These are phyloP conservation scores for Fusarium pininemorale DNA, from an alignment of 2,329 filamentous ascomycete genomes.

Conservation along the genomic window DNA sequence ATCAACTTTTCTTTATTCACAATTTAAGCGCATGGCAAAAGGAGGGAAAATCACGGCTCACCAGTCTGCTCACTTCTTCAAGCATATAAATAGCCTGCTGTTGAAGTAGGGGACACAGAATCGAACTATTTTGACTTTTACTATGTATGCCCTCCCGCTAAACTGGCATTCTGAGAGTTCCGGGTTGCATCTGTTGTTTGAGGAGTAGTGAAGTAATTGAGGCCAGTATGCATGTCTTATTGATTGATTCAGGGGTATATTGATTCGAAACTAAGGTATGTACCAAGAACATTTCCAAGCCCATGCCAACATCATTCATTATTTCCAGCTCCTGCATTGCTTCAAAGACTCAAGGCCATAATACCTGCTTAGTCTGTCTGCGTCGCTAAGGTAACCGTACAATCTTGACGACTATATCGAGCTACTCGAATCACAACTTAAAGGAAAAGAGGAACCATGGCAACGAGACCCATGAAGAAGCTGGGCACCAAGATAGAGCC, in stretches of 20 bases:
- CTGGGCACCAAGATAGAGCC: slow-evolving; percentile 32
- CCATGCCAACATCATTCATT: slow-evolving; percentile 11
- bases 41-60: slow-evolving; percentile 20
- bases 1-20: slow-evolving; percentile 29
- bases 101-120: slow-evolving; percentile 18
- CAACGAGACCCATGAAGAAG: slow-evolving; percentile 37
- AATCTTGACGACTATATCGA: background rate
- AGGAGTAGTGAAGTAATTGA: background rate
- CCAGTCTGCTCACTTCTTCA: slow-evolving; percentile 1
- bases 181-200: background rate
- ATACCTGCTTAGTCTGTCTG: background rate
- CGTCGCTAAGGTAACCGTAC: background rate
- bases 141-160: background rate
- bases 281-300: background rate
- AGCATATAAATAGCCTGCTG: slow-evolving; percentile 2
- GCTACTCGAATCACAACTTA: slow-evolving; percentile 4
- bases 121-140: slow-evolving; percentile 15
- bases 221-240: background rate
- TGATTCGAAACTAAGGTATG: slow-evolving; percentile 2
- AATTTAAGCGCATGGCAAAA: slow-evolving; percentile 24
- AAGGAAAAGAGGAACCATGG: slow-evolving; percentile 40
- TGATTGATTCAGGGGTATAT: slow-evolving; percentile 20
- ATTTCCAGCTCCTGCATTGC: background rate
- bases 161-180: background rate
- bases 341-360: background rate